phyloP scores from a whole-genome alignment of 2,329 filamentous ascomycete species.

The Coleophoma eucalyptorum region DNA sequence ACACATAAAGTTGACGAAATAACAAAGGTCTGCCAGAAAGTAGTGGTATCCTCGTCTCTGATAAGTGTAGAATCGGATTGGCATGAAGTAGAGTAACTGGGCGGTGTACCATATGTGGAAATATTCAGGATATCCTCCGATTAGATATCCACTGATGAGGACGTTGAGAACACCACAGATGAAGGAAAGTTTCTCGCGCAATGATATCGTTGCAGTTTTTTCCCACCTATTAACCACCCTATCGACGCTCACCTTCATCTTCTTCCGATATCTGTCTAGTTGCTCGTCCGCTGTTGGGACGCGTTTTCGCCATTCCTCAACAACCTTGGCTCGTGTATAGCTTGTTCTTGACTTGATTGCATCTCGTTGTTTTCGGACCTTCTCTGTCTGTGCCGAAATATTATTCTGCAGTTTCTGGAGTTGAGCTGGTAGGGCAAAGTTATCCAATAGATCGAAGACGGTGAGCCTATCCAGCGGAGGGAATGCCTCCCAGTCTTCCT shows the following conservation, averaged over 20 bases:
- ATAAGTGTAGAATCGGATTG: slow-evolving; percentile 88
- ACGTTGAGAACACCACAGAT: slow-evolving; percentile 97
- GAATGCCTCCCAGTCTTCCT: slow-evolving; percentile 83
- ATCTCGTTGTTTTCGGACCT: slow-evolving; percentile 78
- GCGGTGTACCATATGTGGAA: slow-evolving; percentile 92
- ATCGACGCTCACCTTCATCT: slow-evolving; percentile 87
- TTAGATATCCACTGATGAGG: slow-evolving; percentile 91
- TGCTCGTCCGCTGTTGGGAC: slow-evolving; percentile 88
- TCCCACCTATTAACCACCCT: slow-evolving; percentile 83
- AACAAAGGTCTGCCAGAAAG: slow-evolving; percentile 95
- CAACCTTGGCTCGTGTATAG: slow-evolving; percentile 80
- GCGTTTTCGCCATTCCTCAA: slow-evolving; percentile 87
- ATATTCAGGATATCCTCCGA: slow-evolving; percentile 78
- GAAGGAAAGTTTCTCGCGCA: slow-evolving; percentile 92
- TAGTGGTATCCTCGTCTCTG: slow-evolving; percentile 92
- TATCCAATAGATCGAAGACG: slow-evolving; percentile 91
- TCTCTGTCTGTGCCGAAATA: slow-evolving; percentile 78
- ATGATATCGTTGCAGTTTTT: slow-evolving; percentile 81
- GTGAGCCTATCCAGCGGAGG: slow-evolving; percentile 86
- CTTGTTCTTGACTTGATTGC: slow-evolving; percentile 72
- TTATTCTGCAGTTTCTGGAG: slow-evolving; percentile 87
- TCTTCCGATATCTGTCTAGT: slow-evolving; percentile 82
- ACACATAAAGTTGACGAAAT: slow-evolving; percentile 90
- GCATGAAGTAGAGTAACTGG: slow-evolving; percentile 94
- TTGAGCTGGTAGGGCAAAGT: slow-evolving; percentile 84